These are phyloP conservation scores for Boletellus ananas DNA, from an alignment of 768 basidiomycete species.

Conservation along the genomic window DNA sequence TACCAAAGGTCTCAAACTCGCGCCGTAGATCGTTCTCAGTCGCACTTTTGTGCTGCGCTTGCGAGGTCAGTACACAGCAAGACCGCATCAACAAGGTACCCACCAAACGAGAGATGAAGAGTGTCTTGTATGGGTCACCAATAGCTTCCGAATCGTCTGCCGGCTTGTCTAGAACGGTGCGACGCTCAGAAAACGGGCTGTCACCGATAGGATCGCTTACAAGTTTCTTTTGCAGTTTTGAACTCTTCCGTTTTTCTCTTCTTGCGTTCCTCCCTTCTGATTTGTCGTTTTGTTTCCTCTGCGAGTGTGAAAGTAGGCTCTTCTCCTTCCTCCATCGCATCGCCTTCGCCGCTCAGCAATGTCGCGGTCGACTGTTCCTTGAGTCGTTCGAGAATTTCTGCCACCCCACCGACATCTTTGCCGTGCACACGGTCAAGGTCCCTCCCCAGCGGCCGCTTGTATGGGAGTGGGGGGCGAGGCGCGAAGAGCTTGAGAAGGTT, in stretches of 20 bases:
- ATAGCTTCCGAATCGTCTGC: slow-evolving; percentile 85
- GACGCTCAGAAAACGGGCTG: slow-evolving; percentile 3
- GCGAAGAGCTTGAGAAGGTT: slow-evolving; percentile 97
- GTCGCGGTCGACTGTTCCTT: slow-evolving; percentile 74
- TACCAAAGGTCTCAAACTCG: slow-evolving; percentile 94
- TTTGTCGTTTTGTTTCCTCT: slow-evolving; percentile 77
- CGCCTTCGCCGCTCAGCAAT: slow-evolving; percentile 55
- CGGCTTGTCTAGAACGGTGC: slow-evolving; percentile 71
- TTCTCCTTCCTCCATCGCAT: slow-evolving; percentile 80
- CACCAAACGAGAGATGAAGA: slow-evolving; percentile 93
- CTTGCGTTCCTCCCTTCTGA: slow-evolving; percentile 74
- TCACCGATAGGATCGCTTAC: slow-evolving; percentile 45
- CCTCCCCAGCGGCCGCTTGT: slow-evolving; percentile 77
- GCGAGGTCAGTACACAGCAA: slow-evolving; percentile 13
- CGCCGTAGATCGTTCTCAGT: slow-evolving; percentile 89
- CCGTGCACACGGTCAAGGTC: slow-evolving; percentile 71
- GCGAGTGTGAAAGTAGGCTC: slow-evolving; percentile 77
- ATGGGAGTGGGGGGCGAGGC: slow-evolving; percentile 86
- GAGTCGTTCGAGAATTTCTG: slow-evolving; percentile 62
- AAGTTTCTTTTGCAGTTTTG: slow-evolving; percentile 78
- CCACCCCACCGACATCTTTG: slow-evolving; percentile 79
- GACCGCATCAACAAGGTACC: slow-evolving; percentile 11
- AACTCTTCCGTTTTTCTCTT: slow-evolving; percentile 74
- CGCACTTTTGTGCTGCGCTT: slow-evolving; percentile 77
- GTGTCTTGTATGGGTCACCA: slow-evolving; percentile 97